These are phyloP conservation scores for Citropsis articulata DNA, from an alignment of 345 rosid genomes.

Conservation along the genomic window DNA sequence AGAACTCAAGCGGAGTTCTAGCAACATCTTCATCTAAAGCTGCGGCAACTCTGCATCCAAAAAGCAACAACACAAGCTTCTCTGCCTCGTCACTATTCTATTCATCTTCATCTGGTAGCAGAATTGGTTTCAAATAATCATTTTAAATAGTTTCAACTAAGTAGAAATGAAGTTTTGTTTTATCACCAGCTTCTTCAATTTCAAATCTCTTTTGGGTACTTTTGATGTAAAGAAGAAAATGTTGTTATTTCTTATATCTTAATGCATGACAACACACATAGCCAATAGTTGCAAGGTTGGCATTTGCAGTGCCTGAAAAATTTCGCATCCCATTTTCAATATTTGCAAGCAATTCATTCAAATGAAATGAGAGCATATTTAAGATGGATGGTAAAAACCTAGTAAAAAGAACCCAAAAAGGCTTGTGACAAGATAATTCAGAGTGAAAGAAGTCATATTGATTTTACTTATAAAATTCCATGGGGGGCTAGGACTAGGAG, in stretches of 20 bases:
- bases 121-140: constrained; percentile 33
- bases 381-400: constrained; percentile 12
- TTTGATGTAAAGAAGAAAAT: constrained; percentile 32
- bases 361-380: constrained; percentile 7
- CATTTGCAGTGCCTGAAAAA: constrained; percentile 4
- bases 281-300: constrained; percentile 13
- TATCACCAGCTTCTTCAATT: constrained; percentile 15
- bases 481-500: neutral
- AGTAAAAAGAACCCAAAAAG: constrained; percentile 21
- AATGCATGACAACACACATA: constrained; percentile 10
- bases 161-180: constrained; percentile 24
- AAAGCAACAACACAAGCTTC: constrained; percentile 76
- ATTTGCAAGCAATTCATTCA: neutral
- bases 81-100: constrained; percentile 82
- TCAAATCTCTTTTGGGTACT: neutral
- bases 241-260: constrained; percentile 22
- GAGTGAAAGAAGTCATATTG: constrained; percentile 8
- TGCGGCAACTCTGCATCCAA: constrained; percentile 20
- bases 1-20: constrained; percentile 17
- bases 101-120: constrained; percentile 47
- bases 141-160: constrained; percentile 1
- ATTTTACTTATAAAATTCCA: constrained; percentile 5
- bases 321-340: neutral
- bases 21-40: constrained; percentile 58
- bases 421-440: constrained; percentile 5